phyloP scores from a whole-genome alignment of 2,329 filamentous ascomycete species.

The Emydomyces testavorans region DNA sequence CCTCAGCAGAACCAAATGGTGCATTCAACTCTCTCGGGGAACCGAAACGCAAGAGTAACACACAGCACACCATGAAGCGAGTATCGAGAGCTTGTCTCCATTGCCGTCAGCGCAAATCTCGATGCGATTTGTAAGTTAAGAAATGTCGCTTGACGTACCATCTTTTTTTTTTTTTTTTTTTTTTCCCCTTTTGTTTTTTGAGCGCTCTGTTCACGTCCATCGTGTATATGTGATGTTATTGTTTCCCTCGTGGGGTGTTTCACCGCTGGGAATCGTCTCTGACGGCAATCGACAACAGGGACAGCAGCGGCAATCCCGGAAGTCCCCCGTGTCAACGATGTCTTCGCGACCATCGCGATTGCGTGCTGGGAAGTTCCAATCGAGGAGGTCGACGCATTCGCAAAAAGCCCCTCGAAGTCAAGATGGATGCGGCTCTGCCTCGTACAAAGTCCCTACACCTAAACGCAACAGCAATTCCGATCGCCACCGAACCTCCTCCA shows the following conservation, averaged over 20 bases:
- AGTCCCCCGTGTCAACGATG: slow-evolving; percentile 48
- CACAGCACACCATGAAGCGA: slow-evolving; percentile 32
- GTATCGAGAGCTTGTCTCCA: slow-evolving; percentile 40
- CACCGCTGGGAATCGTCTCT: not conserved
- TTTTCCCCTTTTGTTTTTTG: not conserved
- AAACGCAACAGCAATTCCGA: slow-evolving; percentile 20
- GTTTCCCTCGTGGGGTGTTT: not conserved
- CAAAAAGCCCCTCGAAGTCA: slow-evolving; percentile 32
- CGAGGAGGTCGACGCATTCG: slow-evolving; percentile 48
- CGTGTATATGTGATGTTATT: slow-evolving; percentile 4
- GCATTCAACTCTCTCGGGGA: slow-evolving; percentile 15
- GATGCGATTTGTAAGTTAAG: slow-evolving; percentile 40
- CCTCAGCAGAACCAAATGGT: slow-evolving; percentile 12
- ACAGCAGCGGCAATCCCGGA: slow-evolving; percentile 39
- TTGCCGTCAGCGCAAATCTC: slow-evolving; percentile 41
- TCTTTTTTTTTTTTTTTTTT: not conserved
- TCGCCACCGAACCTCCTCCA: slow-evolving; percentile 21
- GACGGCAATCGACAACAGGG: slow-evolving; percentile 20
- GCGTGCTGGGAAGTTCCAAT: slow-evolving; percentile 48
- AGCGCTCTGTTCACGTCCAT: too few species aligned
- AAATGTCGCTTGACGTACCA: not conserved
- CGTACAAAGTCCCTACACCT: slow-evolving; percentile 22
- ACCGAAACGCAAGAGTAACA: slow-evolving; percentile 20
- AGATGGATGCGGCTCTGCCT: slow-evolving; percentile 13
- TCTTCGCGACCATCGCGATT: slow-evolving; percentile 47